Conservation (phyloP, 192 early-diverging fungal genomes). For the Backusella australiensis region DNA sequence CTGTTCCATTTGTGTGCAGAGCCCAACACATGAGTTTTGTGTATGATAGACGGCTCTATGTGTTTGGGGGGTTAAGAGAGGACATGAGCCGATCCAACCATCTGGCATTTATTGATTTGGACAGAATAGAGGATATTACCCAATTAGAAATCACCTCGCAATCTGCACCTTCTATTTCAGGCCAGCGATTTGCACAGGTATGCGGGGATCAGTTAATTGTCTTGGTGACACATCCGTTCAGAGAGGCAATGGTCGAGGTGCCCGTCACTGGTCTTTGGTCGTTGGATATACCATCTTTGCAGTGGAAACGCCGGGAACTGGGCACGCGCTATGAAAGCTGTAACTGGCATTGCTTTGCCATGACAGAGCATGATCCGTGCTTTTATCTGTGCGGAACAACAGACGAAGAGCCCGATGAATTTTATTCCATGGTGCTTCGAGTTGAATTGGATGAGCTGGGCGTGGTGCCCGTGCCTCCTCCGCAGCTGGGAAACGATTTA, state of each 20-base stretch:
- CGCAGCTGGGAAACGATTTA: slow-evolving; percentile 50
- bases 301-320: slow-evolving; percentile 49
- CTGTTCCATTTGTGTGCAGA: slow-evolving; percentile 52
- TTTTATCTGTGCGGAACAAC: slow-evolving; percentile 58
- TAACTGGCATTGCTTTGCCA: slow-evolving; percentile 65
- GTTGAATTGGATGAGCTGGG: slow-evolving; percentile 61
- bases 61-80: slow-evolving; percentile 58
- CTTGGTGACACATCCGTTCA: slow-evolving; percentile 25
- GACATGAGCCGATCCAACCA: slow-evolving; percentile 55
- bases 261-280: slow-evolving; percentile 53
- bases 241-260: background rate
- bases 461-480: slow-evolving; percentile 45
- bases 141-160: slow-evolving; percentile 47
- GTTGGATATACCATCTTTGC: slow-evolving; percentile 53
- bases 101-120: slow-evolving; percentile 57
- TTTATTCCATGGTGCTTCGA: slow-evolving; percentile 48
- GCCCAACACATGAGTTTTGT: slow-evolving; percentile 56
- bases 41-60: slow-evolving; percentile 52
- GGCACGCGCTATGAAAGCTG: slow-evolving; percentile 28
- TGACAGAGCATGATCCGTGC: slow-evolving; percentile 45
- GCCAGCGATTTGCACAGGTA: slow-evolving; percentile 62
- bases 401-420: slow-evolving; percentile 53
- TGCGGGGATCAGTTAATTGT: slow-evolving; percentile 59
- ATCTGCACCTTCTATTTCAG: slow-evolving; percentile 50
- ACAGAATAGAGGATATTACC: slow-evolving; percentile 36